Base-by-base conservation (phyloP, 495 filamentous ascomycete genomes). In the Tuber brumale region DNA sequence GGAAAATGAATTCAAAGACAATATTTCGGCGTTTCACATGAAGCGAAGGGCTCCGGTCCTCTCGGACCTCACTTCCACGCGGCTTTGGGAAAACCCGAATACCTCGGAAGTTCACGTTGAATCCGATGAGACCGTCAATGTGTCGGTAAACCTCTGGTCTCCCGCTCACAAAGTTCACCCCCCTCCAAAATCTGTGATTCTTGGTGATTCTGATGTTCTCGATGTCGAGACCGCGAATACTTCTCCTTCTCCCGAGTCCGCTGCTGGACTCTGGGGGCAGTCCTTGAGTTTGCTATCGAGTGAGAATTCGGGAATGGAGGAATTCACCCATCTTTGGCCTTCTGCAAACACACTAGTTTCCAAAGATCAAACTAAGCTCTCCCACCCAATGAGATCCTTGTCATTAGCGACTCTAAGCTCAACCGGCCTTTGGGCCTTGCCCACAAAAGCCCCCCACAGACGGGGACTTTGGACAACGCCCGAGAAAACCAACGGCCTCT, bases 391-490 rank as follows among this genome's bases (percentile, higher is more conserved):
- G 51, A 61, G 27, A n/a, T n/a, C n/a, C 51, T 27, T 10, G 23
- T 3, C 51, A 14, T 61, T 5, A 31, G 44, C 37, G 7, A 4
- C 57, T 8, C 16, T 79, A 18, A 37, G 45, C 18, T 76, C 78
- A 7, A 6, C 31, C 7, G 21, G 70, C 18, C 76, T 79, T 43
- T 79, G 78, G 78, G 43, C 39, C 44, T 39, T 27, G 7, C 70
- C 70, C 3, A 31, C 27, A 1, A 57, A n/a, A 23, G 43, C 9
- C 37, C 23, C 3, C 37, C 19, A n/a, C 14, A 14, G 16, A n/a
- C 61, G 27, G 12, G 37, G 41, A 2, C 73, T 79, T 35, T 80
- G 77, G 77, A 37, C 48, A 0, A 51, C 72, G 23, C 70, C 77
- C 3, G 8, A 18, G 39, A 79, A 37, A 75, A 43, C 41, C 39